Conservation (phyloP, 257 asterid species). For the Scutellaria galericulata region DNA sequence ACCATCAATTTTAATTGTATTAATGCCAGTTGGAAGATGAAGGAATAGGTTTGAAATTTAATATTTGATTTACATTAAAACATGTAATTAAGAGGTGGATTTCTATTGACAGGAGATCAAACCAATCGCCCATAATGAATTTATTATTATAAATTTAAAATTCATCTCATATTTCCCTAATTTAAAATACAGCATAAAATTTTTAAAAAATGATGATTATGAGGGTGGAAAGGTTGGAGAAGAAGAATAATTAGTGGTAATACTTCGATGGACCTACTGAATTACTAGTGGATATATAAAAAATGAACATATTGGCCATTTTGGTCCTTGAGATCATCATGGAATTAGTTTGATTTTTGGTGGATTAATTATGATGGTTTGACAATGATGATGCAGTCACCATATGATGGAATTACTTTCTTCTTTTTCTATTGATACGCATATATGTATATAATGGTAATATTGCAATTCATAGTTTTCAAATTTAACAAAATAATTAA, state of each 20-base stretch:
- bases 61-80: too few species aligned
- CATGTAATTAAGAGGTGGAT: too few species aligned
- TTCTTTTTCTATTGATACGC: too few species aligned
- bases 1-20: too few species aligned
- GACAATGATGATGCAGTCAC: slow-evolving; percentile 23
- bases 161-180: neutral
- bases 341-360: slow-evolving; percentile 17
- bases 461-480: too few species aligned
- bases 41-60: too few species aligned
- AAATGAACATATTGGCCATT: neutral
- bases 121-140: too few species aligned
- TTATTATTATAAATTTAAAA: neutral
- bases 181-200: slow-evolving; percentile 1
- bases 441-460: too few species aligned
- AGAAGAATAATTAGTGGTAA: neutral
- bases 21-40: too few species aligned
- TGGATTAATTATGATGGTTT: slow-evolving; percentile 31
- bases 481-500: too few species aligned
- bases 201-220: slow-evolving; percentile 27
- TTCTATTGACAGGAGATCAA: too few species aligned
- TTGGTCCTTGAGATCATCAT: slow-evolving; percentile 11
- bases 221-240: neutral
- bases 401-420: too few species aligned
- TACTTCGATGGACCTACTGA: slow-evolving; percentile 26
- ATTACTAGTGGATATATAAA: slow-evolving; percentile 1